Conservation (phyloP, 306 rosid genomes). For the Medicago arabica region DNA sequence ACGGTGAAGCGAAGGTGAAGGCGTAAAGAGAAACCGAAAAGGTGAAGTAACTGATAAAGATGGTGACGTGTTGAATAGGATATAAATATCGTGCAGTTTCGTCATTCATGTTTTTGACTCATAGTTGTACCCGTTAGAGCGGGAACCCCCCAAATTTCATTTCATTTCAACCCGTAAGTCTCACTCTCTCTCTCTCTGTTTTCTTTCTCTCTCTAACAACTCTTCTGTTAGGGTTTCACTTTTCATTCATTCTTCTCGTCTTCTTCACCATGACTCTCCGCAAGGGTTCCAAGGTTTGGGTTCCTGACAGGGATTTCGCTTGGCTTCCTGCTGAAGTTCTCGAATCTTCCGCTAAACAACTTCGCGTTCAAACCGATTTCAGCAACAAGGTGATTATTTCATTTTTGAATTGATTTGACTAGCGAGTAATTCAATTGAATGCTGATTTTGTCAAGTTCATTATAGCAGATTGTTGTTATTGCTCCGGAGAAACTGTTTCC, state of each 20-base stretch:
- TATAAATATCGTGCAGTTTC: slow-evolving; percentile 49
- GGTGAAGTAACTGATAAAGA: neutral
- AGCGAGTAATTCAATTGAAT: neutral
- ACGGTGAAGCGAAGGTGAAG: neutral
- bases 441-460: slow-evolving; percentile 1
- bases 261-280: slow-evolving; percentile 62
- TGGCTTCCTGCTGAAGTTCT: slow-evolving; percentile 78
- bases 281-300: slow-evolving; percentile 93
- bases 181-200: slow-evolving; percentile 26
- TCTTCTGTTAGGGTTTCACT: slow-evolving; percentile 54
- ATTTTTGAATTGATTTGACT: neutral
- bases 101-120: slow-evolving; percentile 50
- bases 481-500: slow-evolving; percentile 66
- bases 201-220: slow-evolving; percentile 39
- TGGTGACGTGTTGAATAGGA: slow-evolving; percentile 67
- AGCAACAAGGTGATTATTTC: slow-evolving; percentile 66
- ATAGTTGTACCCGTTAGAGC: slow-evolving; percentile 62
- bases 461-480: slow-evolving; percentile 57
- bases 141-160: slow-evolving; percentile 78
- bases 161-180: slow-evolving; percentile 36
- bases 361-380: slow-evolving; percentile 52
- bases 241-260: slow-evolving; percentile 7
- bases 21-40: neutral
- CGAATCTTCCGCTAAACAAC: slow-evolving; percentile 54
- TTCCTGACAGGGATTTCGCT: slow-evolving; percentile 69